These are phyloP conservation scores for Mucor racemosus DNA, from an alignment of 371 early-diverging fungal genomes.

Conservation along the genomic window DNA sequence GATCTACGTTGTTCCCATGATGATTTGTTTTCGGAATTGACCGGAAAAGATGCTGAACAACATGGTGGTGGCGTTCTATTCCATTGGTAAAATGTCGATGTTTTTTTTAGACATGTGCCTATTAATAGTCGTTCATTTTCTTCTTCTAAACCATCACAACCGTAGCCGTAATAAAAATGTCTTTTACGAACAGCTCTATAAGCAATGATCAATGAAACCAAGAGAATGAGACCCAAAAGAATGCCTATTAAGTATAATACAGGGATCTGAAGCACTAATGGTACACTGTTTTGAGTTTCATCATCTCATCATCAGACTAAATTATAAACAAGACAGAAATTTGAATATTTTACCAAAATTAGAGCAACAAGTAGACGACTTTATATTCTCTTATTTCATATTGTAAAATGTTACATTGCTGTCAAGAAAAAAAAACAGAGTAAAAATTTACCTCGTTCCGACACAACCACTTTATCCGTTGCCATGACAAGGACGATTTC, in stretches of 20 bases:
- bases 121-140: slow-evolving; percentile 19
- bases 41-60: background rate
- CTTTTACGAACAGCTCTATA: background rate
- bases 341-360: background rate
- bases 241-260: background rate
- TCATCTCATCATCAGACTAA: slow-evolving; percentile 7
- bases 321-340: background rate
- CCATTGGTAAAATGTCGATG: slow-evolving; percentile 46
- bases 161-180: slow-evolving; percentile 6
- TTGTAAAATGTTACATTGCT: background rate
- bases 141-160: slow-evolving; percentile 25
- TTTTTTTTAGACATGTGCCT: slow-evolving; percentile 23
- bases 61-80: slow-evolving; percentile 34
- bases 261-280: slow-evolving; percentile 4
- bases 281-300: slow-evolving; percentile 3
- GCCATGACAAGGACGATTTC: background rate
- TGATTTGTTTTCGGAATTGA: slow-evolving; percentile 15
- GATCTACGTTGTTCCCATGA: slow-evolving; percentile 37
- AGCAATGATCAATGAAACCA: background rate
- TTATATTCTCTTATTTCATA: background rate
- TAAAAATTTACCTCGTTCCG: background rate
- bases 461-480: background rate
- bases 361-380: background rate
- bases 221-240: background rate
- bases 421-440: background rate